These are phyloP conservation scores for Penicillium cosmopolitanum DNA, from an alignment of 495 filamentous ascomycete genomes.

Conservation along the genomic window DNA sequence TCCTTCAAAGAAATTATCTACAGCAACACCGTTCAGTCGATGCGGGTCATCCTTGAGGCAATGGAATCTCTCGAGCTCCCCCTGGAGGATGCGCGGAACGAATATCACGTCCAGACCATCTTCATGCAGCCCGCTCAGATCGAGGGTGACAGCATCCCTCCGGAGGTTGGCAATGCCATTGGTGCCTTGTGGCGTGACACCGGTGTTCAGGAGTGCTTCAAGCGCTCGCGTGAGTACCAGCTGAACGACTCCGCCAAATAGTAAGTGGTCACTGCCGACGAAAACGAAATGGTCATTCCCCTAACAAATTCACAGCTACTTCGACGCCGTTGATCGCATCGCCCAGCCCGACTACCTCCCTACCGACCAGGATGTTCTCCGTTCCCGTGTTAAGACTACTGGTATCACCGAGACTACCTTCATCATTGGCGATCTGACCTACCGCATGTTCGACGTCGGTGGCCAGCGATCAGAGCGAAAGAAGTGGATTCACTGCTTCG, in stretches of 20 bases:
- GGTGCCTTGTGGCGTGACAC: slow-evolving; percentile 91
- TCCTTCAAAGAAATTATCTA: slow-evolving; percentile 94
- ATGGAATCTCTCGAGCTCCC: slow-evolving; percentile 94
- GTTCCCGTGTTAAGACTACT: slow-evolving; percentile 98
- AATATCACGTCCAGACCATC: slow-evolving; percentile 93
- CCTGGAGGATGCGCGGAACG: slow-evolving; percentile 82
- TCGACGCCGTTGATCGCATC: slow-evolving; percentile 92
- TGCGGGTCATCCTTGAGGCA: slow-evolving; percentile 93
- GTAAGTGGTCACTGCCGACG: slow-evolving; percentile 58
- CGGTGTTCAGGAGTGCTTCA: slow-evolving; percentile 95
- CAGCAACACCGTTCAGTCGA: slow-evolving; percentile 95
- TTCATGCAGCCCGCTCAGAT: slow-evolving; percentile 97
- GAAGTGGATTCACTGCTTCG: slow-evolving; percentile 99
- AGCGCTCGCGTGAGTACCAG: slow-evolving; percentile 93
- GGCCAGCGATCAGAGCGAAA: slow-evolving; percentile 98
- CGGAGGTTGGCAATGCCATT: slow-evolving; percentile 92
- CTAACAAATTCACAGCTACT: slow-evolving; percentile 68
- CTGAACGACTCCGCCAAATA: slow-evolving; percentile 98
- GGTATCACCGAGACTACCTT: slow-evolving; percentile 99
- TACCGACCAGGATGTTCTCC: slow-evolving; percentile 95
- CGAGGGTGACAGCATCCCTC: slow-evolving; percentile 90
- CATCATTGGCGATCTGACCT: slow-evolving; percentile 95
- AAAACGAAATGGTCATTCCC: no score
- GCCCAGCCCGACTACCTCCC: slow-evolving; percentile 92
- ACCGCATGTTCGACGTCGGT: slow-evolving; percentile 99